Conservation (phyloP, 2,329 filamentous ascomycete species). For the Monosporascus sp. region DNA sequence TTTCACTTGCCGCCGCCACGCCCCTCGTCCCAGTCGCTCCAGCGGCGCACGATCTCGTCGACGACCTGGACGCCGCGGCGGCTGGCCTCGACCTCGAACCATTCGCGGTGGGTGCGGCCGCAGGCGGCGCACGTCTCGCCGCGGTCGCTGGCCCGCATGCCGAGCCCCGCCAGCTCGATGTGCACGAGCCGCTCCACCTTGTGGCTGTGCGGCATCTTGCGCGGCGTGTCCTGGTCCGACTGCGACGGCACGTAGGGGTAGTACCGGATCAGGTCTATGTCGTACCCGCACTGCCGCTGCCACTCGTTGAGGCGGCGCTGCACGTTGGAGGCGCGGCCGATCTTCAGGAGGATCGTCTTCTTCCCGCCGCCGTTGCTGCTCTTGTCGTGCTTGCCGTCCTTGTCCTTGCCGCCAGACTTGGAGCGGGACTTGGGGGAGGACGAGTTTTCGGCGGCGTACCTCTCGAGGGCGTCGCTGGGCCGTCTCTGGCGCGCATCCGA, state of each 20-base stretch:
- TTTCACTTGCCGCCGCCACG: neutral
- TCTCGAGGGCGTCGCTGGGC: conserved; percentile 50
- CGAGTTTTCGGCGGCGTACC: conserved; percentile 32
- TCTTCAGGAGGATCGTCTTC: conserved; percentile 64
- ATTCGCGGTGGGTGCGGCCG: conserved; percentile 82
- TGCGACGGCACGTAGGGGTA: conserved; percentile 68
- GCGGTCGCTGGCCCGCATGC: conserved; percentile 45
- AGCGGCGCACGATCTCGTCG: conserved; percentile 68
- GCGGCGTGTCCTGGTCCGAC: conserved; percentile 31
- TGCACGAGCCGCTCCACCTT: conserved; percentile 88
- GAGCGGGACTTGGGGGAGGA: neutral
- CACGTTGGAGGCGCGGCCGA: conserved; percentile 71
- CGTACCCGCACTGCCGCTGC: conserved; percentile 87
- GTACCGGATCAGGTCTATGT: conserved; percentile 80
- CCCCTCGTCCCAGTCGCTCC: conserved; percentile 76
- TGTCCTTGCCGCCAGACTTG: conserved; percentile 14
- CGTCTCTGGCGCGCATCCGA: conserved; percentile 35
- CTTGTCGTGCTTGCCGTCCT: conserved; percentile 14
- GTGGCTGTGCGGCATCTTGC: conserved; percentile 79
- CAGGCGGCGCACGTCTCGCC: conserved; percentile 63
- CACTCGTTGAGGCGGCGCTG: conserved; percentile 88
- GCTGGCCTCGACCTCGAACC: conserved; percentile 84
- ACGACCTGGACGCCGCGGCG: conserved; percentile 63
- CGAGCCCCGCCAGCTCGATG: conserved; percentile 69
- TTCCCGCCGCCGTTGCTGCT: conserved; percentile 20